Conservation (phyloP, 2,329 filamentous ascomycete species). For the Alternaria arbusti region DNA sequence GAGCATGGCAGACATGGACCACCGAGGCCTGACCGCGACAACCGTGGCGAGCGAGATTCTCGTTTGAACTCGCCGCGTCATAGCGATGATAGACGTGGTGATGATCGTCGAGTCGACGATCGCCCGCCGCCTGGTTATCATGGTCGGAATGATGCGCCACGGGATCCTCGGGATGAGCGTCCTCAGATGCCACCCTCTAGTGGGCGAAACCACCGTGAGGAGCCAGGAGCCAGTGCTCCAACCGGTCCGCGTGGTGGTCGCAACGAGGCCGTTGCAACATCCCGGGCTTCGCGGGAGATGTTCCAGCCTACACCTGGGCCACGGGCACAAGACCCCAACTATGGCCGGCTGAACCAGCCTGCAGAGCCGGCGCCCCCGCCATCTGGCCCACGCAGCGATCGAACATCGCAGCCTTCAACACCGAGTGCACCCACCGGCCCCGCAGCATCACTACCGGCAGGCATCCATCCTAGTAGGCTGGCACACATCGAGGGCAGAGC, state of each 20-base stretch:
- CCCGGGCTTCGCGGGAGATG: constrained; percentile 47
- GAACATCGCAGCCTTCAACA: constrained; percentile 35
- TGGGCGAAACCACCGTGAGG: constrained; percentile 50
- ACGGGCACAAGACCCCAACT: constrained; percentile 54
- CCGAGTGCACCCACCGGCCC: constrained; percentile 43
- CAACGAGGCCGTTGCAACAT: constrained; percentile 30
- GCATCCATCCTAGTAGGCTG: constrained; percentile 63
- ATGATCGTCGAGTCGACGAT: constrained; percentile 37
- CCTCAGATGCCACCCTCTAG: constrained; percentile 25
- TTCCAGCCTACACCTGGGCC: constrained; percentile 45
- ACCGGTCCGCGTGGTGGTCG: constrained; percentile 60
- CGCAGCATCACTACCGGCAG: constrained; percentile 47
- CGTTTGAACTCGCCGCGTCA: constrained; percentile 40
- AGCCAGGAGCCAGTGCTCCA: constrained; percentile 54
- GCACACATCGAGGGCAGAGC: constrained; percentile 48
- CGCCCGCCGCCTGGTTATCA: constrained; percentile 30
- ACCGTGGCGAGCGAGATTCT: constrained; percentile 38
- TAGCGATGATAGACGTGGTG: constrained; percentile 31
- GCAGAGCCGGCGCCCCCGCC: constrained; percentile 60
- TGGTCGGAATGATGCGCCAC: constrained; percentile 30
- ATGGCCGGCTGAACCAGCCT: constrained; percentile 57
- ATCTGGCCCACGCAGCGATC: constrained; percentile 59
- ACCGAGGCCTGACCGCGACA: constrained; percentile 35
- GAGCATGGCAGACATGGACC: constrained; percentile 39
- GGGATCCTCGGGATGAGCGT: constrained; percentile 45